Evolutionary conservation across 768 basidiomycete genomes (phyloP), one percentile per base, ranked within the genome.

Genomic region (Lyophyllum shimeji): DNA sequence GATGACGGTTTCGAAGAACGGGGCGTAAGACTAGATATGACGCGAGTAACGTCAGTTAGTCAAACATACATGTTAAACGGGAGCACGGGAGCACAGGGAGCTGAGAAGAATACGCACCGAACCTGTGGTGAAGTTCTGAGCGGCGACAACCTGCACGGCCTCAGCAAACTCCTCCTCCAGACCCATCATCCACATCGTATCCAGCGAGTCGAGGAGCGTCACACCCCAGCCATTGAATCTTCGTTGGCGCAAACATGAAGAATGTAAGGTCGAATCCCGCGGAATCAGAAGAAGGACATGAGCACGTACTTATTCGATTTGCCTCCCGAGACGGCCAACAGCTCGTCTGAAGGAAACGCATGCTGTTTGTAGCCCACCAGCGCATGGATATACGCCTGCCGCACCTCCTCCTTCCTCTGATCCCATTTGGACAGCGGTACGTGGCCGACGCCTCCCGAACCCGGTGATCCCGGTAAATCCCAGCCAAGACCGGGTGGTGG

Each of bases 161-260:
- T 81, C 73, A 34, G 78, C 66, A 62, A 90, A 93, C 60, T 93
- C 83, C 0, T 84, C 77, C 23, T 81, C 71, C n/a, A 93, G 73
- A 6, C 81, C 90, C 84, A 93, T 86, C 42, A 95, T 78, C 74
- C 86, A 82, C 76, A 95, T 83, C 1, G 90, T 89, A 63, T 92
- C 90, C 37, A 95, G 74, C 0, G 88, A 82, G 61, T 95, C 93
- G 49, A 91, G 76, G 44, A 93, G 70, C 4, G 87, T 84, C 12
- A 89, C 76, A 11, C 58, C 76, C 82, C 87, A 77, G n/a, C 73
- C 74, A 51, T 76, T 76, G 55, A 72, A 74, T 51, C 75, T 53
- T 17, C 17, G n/a, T n/a, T n/a, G n/a, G n/a, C n/a, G n/a, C n/a
- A n/a, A n/a, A n/a, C n/a, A n/a, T n/a, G n/a, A 33, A 33, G 20